These are phyloP conservation scores for Mycena amicta DNA, from an alignment of 768 basidiomycete species.

Conservation along the genomic window DNA sequence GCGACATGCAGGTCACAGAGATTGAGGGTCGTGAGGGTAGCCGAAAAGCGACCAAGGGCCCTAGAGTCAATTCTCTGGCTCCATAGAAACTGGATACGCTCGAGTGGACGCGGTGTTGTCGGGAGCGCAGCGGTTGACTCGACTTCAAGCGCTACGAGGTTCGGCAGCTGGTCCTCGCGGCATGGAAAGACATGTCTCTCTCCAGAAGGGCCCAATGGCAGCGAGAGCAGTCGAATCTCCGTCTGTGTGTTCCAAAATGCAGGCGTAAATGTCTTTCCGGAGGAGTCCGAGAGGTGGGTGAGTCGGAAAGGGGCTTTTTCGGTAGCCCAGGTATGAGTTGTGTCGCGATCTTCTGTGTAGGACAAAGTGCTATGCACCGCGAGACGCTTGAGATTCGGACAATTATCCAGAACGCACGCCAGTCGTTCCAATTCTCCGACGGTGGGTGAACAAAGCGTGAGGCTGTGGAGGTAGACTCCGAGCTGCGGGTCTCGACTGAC, in stretches of 20 bases:
- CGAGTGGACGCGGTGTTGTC: neutral
- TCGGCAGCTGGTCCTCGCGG: conserved; percentile 16
- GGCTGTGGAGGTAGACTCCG: neutral
- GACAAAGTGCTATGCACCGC: neutral
- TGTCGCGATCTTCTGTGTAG: neutral
- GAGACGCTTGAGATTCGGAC: conserved; percentile 15
- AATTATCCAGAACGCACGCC: conserved; percentile 7
- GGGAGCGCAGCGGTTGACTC: conserved; percentile 1
- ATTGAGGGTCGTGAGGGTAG: conserved; percentile 14
- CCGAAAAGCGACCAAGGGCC: conserved; percentile 5
- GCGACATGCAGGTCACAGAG: neutral
- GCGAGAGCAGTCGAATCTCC: conserved; percentile 10
- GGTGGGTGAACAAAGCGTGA: neutral
- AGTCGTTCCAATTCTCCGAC: neutral
- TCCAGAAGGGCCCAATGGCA: neutral
- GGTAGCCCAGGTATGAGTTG: conserved; percentile 9
- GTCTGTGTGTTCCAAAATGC: conserved; percentile 18
- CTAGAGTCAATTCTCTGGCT: neutral
- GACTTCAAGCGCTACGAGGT: conserved; percentile 18
- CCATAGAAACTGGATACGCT: conserved; percentile 13
- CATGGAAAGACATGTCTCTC: conserved; percentile 1
- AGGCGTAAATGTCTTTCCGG: conserved; percentile 7
- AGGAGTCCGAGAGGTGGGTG: conserved; percentile 13
- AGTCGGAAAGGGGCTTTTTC: conserved; percentile 11
- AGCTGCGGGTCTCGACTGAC: neutral